Percentiles rank a stretch among this genome's conserved stretches.
These are phyloP conservation scores for Talaromyces sp. DNA, from an alignment of 2,329 filamentous ascomycete species.

Conservation along the genomic window DNA sequence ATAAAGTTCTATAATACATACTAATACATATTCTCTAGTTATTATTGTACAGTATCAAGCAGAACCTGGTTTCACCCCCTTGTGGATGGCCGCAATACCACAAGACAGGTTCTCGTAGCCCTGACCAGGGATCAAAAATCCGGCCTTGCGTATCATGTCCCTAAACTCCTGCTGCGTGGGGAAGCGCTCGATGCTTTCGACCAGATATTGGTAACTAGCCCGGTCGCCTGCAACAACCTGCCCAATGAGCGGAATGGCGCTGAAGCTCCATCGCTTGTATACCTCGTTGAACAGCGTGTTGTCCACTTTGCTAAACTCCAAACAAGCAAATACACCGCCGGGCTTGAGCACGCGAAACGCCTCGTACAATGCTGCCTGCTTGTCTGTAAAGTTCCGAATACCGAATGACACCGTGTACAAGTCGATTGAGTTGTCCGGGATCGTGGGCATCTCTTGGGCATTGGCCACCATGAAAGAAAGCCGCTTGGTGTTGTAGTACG, in stretches of 20 bases:
- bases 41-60: neutral
- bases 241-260: slow-evolving; percentile 88
- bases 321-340: slow-evolving; percentile 89
- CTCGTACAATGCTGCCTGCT: slow-evolving; percentile 73
- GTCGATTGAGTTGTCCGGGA: slow-evolving; percentile 70
- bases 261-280: slow-evolving; percentile 95
- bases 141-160: slow-evolving; percentile 55
- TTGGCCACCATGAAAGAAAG: slow-evolving; percentile 83
- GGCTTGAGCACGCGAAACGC: slow-evolving; percentile 86
- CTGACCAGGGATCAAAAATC: slow-evolving; percentile 74
- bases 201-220: slow-evolving; percentile 96
- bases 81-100: slow-evolving; percentile 93
- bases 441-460: slow-evolving; percentile 64
- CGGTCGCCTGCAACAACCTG: slow-evolving; percentile 90
- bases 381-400: slow-evolving; percentile 94
- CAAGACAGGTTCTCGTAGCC: slow-evolving; percentile 88
- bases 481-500: slow-evolving; percentile 50
- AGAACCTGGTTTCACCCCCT: slow-evolving; percentile 74
- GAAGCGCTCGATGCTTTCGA: slow-evolving; percentile 94
- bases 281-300: slow-evolving; percentile 72
- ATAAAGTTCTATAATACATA: neutral
- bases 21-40: neutral
- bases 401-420: slow-evolving; percentile 97
- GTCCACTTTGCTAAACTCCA: slow-evolving; percentile 87
- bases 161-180: slow-evolving; percentile 80